Base-by-base conservation (phyloP, 768 basidiomycete genomes). In the Tricholoma terreum region DNA sequence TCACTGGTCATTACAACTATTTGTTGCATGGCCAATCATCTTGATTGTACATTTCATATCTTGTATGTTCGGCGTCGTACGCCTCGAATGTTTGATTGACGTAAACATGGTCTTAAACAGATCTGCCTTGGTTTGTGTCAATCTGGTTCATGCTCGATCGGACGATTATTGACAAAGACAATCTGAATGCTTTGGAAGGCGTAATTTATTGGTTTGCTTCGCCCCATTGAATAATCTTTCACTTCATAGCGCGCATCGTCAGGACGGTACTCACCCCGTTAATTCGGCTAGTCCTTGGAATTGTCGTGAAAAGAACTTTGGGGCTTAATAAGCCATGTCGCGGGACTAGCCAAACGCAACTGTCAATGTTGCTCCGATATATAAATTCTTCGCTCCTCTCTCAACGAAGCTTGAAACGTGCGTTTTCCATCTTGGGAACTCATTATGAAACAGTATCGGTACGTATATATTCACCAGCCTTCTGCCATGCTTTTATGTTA, bases 401-500 rank as follows among this genome's bases (percentile, higher is more conserved):
- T 6, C 72, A 75, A 56, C 40, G 64, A 11, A 64, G 67, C 0
- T 61, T 80, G 49, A 72, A 71, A 43, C 60, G 67, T 1, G 72
- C 73, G 2, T 78, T 78, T 63, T 69, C 73, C 7, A 73, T 80
- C 15, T 62, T 80, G 11, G 79, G 79, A 1, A 73, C 69, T 1
- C 79, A 80, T 61, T 80, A 78, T 50, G 78, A 79, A 63, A 65
- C 68, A 21, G 77, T 78, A 19, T 80, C 79, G 30, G 75, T 77
- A 58, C 57, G 72, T 60, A 14, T 14, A n/a, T n/a, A n/a, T n/a
- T n/a, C n/a, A n/a, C n/a, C n/a, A n/a, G n/a, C n/a, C n/a, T n/a
- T n/a, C n/a, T n/a, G n/a, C 30, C n/a, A n/a, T n/a, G n/a, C n/a
- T n/a, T n/a, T n/a, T n/a, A n/a, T n/a, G n/a, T n/a, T n/a, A n/a